Evolutionary conservation across 345 rosid genomes (phyloP).

Genomic region (Aurinia saxatilis): DNA sequence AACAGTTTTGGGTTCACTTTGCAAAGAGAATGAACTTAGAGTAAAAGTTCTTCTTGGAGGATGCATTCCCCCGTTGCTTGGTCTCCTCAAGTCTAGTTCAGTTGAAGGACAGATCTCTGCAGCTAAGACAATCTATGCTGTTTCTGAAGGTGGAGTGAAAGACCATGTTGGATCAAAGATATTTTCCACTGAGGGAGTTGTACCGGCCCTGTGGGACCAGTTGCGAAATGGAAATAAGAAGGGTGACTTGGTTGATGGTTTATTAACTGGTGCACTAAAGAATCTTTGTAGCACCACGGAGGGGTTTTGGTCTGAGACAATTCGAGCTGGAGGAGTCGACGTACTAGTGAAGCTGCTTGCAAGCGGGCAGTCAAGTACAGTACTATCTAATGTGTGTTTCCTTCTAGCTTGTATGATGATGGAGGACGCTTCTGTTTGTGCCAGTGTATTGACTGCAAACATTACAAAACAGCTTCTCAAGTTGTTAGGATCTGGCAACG

Average conservation of each 20-base stretch:
- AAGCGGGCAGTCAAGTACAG: slow-evolving; percentile 66
- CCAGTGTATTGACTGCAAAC: slow-evolving; percentile 82
- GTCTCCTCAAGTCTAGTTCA: slow-evolving; percentile 94
- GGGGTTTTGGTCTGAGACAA: slow-evolving; percentile 90
- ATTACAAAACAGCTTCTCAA: slow-evolving; percentile 85
- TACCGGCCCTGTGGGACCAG: slow-evolving; percentile 90
- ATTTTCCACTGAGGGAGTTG: slow-evolving; percentile 99
- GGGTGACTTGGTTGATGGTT: slow-evolving; percentile 72
- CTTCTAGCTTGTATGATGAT: slow-evolving; percentile 96
- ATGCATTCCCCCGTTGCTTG: slow-evolving; percentile 99
- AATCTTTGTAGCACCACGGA: slow-evolving; percentile 87
- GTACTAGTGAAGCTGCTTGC: slow-evolving; percentile 90
- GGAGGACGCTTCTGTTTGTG: slow-evolving; percentile 89
- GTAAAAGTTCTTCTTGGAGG: slow-evolving; percentile 99
- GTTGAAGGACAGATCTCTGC: slow-evolving; percentile 96
- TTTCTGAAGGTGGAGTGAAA: slow-evolving; percentile 92
- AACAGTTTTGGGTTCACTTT: slow-evolving; percentile 88
- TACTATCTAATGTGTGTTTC: slow-evolving; percentile 83
- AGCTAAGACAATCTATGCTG: slow-evolving; percentile 93
- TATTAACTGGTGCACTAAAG: slow-evolving; percentile 91
- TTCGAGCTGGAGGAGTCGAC: slow-evolving; percentile 96
- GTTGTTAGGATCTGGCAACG: slow-evolving; percentile 89
- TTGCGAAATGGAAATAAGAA: slow-evolving; percentile 64
- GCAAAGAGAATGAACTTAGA: slow-evolving; percentile 96
- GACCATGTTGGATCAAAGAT: slow-evolving; percentile 99